Evolutionary conservation across 2,329 filamentous ascomycete genomes (phyloP).

Genomic region (Arthrobotrys musiformis): DNA sequence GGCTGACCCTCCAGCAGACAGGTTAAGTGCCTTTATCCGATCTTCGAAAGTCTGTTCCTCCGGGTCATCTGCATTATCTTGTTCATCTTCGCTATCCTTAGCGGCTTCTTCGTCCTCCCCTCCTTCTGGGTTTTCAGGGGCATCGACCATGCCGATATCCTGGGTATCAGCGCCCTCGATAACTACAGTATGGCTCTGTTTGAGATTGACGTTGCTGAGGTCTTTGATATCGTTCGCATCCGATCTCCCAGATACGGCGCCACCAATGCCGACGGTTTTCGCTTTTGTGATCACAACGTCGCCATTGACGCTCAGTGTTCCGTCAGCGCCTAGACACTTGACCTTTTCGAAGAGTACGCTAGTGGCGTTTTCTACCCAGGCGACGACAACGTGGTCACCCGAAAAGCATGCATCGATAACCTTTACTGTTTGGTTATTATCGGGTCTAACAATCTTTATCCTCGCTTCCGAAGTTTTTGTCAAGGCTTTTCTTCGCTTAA

Average conservation of each 20-base stretch:
- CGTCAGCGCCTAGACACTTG: slow-evolving; percentile 65
- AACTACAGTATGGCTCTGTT: slow-evolving; percentile 70
- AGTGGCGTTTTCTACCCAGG: slow-evolving; percentile 67
- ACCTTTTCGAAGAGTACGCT: slow-evolving; percentile 67
- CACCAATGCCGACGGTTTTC: slow-evolving; percentile 64
- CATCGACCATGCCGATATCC: slow-evolving; percentile 62
- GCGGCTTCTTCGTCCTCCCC: slow-evolving; percentile 60
- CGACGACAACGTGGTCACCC: slow-evolving; percentile 65
- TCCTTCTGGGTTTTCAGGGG: slow-evolving; percentile 56
- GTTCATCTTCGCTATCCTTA: slow-evolving; percentile 48
- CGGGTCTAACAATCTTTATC: slow-evolving; percentile 65
- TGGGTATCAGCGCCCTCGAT: slow-evolving; percentile 66
- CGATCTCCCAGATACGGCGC: slow-evolving; percentile 61
- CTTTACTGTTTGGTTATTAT: slow-evolving; percentile 62
- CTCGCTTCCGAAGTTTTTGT: slow-evolving; percentile 65
- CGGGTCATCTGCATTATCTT: slow-evolving; percentile 43
- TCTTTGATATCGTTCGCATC: slow-evolving; percentile 68
- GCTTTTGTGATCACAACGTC: slow-evolving; percentile 64
- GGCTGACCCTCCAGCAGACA: slow-evolving; percentile 40
- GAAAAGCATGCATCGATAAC: slow-evolving; percentile 65
- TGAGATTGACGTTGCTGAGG: slow-evolving; percentile 67
- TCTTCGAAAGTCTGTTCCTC: slow-evolving; percentile 51
- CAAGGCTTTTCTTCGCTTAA: slow-evolving; percentile 63
- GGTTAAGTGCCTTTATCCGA: slow-evolving; percentile 47
- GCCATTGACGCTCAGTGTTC: slow-evolving; percentile 65